Evolutionary conservation across 768 basidiomycete species (phyloP).

Genomic region (Punctularia strigosozonata): DNA sequence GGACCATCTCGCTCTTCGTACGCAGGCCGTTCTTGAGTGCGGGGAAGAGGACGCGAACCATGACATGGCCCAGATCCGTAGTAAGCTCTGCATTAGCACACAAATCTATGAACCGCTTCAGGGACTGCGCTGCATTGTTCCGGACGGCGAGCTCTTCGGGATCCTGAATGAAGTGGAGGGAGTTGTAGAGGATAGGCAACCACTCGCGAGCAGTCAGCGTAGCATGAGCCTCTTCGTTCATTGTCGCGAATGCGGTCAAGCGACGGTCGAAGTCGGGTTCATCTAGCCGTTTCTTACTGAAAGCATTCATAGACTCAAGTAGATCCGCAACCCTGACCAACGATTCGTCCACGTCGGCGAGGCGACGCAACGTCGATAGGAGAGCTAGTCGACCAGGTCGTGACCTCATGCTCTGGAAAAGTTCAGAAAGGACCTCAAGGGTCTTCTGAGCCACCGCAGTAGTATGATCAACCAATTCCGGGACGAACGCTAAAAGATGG

Average conservation of each 20-base stretch:
- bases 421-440: conserved; percentile 55
- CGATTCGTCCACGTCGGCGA: conserved; percentile 33
- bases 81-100: conserved; percentile 30
- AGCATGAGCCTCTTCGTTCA: conserved; percentile 58
- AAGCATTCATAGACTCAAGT: conserved; percentile 70
- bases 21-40: conserved; percentile 71
- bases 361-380: conserved; percentile 46
- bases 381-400: conserved; percentile 62
- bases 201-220: conserved; percentile 43
- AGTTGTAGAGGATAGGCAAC: conserved; percentile 76
- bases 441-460: conserved; percentile 36
- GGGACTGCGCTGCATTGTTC: conserved; percentile 61
- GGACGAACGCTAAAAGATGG: conserved; percentile 54
- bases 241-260: conserved; percentile 53
- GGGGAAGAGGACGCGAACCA: conserved; percentile 59
- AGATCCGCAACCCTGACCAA: conserved; percentile 40
- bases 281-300: conserved; percentile 68
- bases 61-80: conserved; percentile 37
- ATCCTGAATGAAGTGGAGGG: conserved; percentile 81
- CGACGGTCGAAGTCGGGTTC: conserved; percentile 91
- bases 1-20: conserved; percentile 77
- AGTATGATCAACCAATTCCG: conserved; percentile 37
- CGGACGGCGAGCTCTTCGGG: conserved; percentile 79
- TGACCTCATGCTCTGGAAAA: conserved; percentile 69
- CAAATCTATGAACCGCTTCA: conserved; percentile 69